phyloP scores from a whole-genome alignment of 2,329 filamentous ascomycete species.

The Teratosphaeria destructans region DNA sequence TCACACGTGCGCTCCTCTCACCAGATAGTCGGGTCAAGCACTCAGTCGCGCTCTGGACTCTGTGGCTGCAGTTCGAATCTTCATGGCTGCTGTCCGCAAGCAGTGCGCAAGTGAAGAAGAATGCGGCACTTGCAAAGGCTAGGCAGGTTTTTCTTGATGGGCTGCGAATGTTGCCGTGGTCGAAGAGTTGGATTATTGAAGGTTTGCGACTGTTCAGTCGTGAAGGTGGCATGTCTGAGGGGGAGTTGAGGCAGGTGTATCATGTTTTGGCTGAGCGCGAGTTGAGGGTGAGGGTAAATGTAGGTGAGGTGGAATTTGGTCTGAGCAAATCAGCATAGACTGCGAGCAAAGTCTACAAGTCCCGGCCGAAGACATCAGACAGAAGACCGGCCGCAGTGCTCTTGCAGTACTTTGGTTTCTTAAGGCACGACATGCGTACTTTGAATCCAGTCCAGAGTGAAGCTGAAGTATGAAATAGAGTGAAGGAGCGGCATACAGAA shows the following conservation, averaged over 20 bases:
- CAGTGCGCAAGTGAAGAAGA: constrained; percentile 15
- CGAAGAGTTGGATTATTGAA: constrained; percentile 48
- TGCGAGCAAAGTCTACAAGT: not conserved
- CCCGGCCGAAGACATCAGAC: not conserved
- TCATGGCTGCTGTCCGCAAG: not conserved
- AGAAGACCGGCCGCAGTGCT: too few species aligned
- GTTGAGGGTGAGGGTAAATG: constrained; percentile 35
- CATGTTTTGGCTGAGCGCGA: constrained; percentile 52
- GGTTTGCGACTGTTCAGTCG: constrained; percentile 39
- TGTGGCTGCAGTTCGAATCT: constrained; percentile 21
- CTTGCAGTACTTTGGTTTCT: too few species aligned
- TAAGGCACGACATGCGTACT: too few species aligned
- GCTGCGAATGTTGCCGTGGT: constrained; percentile 51
- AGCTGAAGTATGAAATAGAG: not conserved
- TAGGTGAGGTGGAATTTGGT: constrained; percentile 1
- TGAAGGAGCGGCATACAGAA: not conserved
- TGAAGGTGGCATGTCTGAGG: constrained; percentile 28
- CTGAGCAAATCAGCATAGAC: not conserved
- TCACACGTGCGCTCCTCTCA: constrained; percentile 30
- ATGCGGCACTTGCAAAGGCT: constrained; percentile 27
- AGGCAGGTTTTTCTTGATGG: constrained; percentile 47
- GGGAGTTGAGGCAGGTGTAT: constrained; percentile 44
- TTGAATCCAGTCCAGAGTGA: not conserved
- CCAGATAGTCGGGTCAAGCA: constrained; percentile 26
- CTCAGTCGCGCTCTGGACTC: constrained; percentile 17